Evolutionary conservation across 345 rosid species (phyloP).

Genomic region (Gossypium raimondii): DNA sequence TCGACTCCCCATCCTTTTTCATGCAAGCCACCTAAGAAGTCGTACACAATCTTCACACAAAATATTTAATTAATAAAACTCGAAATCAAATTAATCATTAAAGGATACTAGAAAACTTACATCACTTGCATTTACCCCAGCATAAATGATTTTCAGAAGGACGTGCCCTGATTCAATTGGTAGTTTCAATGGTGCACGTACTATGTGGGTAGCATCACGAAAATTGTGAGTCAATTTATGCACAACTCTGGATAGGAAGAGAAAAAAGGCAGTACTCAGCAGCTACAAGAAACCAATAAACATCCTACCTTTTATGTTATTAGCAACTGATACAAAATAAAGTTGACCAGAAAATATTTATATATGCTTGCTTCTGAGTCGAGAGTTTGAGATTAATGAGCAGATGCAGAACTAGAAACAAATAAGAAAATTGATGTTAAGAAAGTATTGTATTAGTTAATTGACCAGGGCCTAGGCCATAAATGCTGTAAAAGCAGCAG

Average conservation of each 20-base stretch:
- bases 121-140: slow-evolving; percentile 99
- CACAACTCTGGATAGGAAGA: slow-evolving; percentile 60
- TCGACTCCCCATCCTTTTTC: neutral
- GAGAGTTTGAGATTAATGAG: neutral
- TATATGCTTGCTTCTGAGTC: neutral
- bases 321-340: neutral
- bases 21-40: slow-evolving; percentile 2
- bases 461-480: neutral
- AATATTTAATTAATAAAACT: neutral
- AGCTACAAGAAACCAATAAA: neutral
- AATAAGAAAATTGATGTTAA: neutral
- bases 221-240: slow-evolving; percentile 83
- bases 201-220: slow-evolving; percentile 70
- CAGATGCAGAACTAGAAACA: slow-evolving; percentile 2
- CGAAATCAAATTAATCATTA: slow-evolving; percentile 10
- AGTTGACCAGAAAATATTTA: neutral
- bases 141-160: slow-evolving; percentile 78
- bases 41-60: neutral
- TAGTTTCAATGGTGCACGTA: slow-evolving; percentile 43
- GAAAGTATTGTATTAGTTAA: neutral
- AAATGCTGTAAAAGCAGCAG: neutral
- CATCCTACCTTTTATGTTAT: neutral
- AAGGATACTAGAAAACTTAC: slow-evolving; percentile 53
- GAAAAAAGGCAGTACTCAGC: slow-evolving; percentile 17
- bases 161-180: slow-evolving; percentile 73